These are phyloP conservation scores for Curvularia spicifera DNA, from an alignment of 2,329 filamentous ascomycete genomes.

Conservation along the genomic window DNA sequence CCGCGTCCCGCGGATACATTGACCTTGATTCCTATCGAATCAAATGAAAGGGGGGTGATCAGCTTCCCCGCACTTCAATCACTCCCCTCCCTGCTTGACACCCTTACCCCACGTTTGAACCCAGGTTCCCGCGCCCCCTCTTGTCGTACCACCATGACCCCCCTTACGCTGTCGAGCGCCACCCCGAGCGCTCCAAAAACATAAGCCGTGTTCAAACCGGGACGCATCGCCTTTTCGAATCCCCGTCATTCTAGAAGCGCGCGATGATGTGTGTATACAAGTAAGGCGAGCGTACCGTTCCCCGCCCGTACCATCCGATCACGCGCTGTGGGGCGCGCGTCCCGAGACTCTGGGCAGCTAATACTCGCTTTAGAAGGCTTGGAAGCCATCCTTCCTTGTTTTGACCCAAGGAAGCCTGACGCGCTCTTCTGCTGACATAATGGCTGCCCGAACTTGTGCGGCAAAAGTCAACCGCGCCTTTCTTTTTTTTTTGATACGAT, in stretches of 20 bases:
- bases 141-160: neutral
- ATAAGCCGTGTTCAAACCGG: neutral
- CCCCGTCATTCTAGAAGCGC: neutral
- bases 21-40: slow-evolving; percentile 28
- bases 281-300: slow-evolving; percentile 4
- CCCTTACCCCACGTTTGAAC: slow-evolving; percentile 19
- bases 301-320: slow-evolving; percentile 8
- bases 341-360: slow-evolving; percentile 13
- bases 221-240: neutral
- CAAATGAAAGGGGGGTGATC: slow-evolving; percentile 1
- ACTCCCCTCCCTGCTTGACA: slow-evolving; percentile 10
- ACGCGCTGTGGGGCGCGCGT: slow-evolving; percentile 15
- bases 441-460: neutral
- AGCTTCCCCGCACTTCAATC: slow-evolving; percentile 34
- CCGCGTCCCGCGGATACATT: slow-evolving; percentile 25
- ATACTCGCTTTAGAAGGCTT: slow-evolving; percentile 1
- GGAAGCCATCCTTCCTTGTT: neutral
- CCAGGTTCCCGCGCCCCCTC: neutral
- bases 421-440: neutral
- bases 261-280: neutral
- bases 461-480: neutral
- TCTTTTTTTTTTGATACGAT: too few species aligned
- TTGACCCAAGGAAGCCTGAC: slow-evolving; percentile 2
- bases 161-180: neutral
- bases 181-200: neutral